Base-by-base conservation (phyloP, 331 rosid genomes). In the Dryas integrifolia region DNA sequence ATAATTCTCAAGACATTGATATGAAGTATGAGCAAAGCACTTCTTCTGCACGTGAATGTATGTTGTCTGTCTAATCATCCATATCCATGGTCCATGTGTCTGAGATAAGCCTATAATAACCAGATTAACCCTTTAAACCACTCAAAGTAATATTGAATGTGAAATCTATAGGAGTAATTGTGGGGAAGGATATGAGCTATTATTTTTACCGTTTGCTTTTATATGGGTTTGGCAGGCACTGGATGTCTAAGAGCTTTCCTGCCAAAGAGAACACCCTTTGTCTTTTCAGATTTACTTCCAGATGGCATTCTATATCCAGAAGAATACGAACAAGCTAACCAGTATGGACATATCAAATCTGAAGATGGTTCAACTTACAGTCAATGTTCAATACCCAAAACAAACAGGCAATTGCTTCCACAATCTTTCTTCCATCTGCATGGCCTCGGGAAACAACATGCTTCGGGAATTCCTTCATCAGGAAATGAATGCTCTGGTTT, bases 201-300 rank as follows among this genome's bases (percentile, higher is more conserved):
- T 43, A 14, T 68, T 43, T 10, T 67, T 57, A 59, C 41, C 15
- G 63, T 52, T 13, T 9, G 46, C 10, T 56, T 57, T 53, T 71
- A 21, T 61, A 39, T 71, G 59, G 71, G 70, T 80, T 75, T 76
- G 47, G 62, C 82, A 88, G 92, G 85, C 53, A 55, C 81, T 3
- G 76, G 72, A 58, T 73, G 76, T 80, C 16, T 76, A 6, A 90
- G 79, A 13, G 73, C 82, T 55, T 77, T 86, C 70, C 13, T 83
- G 35, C 83, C 76, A 64, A 86, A 78, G 81, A 77, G 65, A 69
- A 79, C 88, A 26, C 85, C 86, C n/a, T 84, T 65, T 79, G 70
- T 81, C 47, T 81, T 87, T 82, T 83, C 82, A 67, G 86, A 80
- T 67, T 82, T 85, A 69, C 80, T 83, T 77, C 86, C 73, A 35